Evolutionary conservation across 2,329 filamentous ascomycete genomes (phyloP), one percentile per base, ranked within the genome.

Genomic region (Thielaviopsis musarum): DNA sequence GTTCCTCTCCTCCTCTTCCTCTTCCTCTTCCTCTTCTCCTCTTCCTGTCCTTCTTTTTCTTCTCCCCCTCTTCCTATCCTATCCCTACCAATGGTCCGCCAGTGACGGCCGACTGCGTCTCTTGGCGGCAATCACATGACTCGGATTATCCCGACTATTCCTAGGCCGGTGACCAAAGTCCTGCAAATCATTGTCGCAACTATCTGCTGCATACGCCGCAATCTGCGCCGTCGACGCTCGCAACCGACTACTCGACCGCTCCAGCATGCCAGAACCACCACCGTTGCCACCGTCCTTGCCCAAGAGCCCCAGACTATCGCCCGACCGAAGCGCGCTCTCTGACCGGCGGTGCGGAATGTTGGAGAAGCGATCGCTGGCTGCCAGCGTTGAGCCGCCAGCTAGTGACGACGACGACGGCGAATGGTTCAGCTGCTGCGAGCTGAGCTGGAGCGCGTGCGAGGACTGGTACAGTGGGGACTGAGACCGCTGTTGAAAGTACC

Each of bases 351-450:
- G 60, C 12, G 54, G 55, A 21, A 54, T 48, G 24, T 57, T 28
- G 12, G 57, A 48, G 22, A 62, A 59, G 19, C 62, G 56, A 49
- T 59, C 54, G 49, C 24, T 48, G 49, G 48, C 45, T n/a, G 52
- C 21, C 52, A 34, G 30, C 30, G 52, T 53, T 13, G 38, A 52
- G 15, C 41, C 24, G 41, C 48, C 65, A 52, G 48, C 62, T 62
- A 19, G 65, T 62, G 59, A 72, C 72, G 63, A 74, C 70, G 65
- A 72, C 72, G 64, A 72, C 71, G 61, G 72, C 71, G 56, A 69
- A 58, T 57, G 67, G 70, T 28, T 73, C 70, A 66, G 10, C 70
- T 68, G 65, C 38, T 26, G 70, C 67, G 22, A 69, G 66, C 1
- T 67, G 63, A 10, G 60, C 57, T n/a, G 49, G 41, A 26, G 68